phyloP scores from a whole-genome alignment of 1,284 basidiomycete genomes.

The Ustilago crameri region DNA sequence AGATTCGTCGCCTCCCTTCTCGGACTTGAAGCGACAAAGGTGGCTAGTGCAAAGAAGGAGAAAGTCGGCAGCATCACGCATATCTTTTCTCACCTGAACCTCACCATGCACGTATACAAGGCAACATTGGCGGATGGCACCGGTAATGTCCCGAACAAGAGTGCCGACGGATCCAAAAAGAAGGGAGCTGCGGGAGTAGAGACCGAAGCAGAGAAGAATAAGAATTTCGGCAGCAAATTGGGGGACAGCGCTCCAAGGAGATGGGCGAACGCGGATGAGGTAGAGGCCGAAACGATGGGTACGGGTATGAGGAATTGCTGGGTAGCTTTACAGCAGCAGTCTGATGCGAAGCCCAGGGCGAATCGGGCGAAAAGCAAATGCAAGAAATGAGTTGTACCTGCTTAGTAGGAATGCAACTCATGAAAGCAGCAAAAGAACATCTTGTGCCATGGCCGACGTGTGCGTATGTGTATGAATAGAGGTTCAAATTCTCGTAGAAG shows the following conservation, averaged over 20 bases:
- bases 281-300: slow-evolving; percentile 54
- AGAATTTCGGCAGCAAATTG: slow-evolving; percentile 30
- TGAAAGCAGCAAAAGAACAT: no score
- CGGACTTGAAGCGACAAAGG: background rate
- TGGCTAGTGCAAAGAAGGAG: slow-evolving; percentile 1
- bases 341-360: background rate
- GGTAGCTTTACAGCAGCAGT: slow-evolving; percentile 10
- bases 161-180: background rate
- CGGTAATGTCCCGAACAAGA: background rate
- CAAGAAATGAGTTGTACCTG: background rate
- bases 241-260: slow-evolving; percentile 16
- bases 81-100: slow-evolving; percentile 88
- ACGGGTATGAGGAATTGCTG: slow-evolving; percentile 58
- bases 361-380: background rate
- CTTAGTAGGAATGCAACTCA: no score
- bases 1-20: slow-evolving; percentile 15
- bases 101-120: slow-evolving; percentile 81
- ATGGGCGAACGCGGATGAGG: slow-evolving; percentile 36
- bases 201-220: slow-evolving; percentile 21
- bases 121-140: background rate
- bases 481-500: slow-evolving; percentile 21
- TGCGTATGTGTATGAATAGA: slow-evolving; percentile 1
- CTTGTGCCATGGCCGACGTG: no score
- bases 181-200: slow-evolving; percentile 1
- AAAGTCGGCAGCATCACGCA: slow-evolving; percentile 74